Evolutionary conservation across 257 asterid genomes (phyloP).

Genomic region (Petunia axillaris): DNA sequence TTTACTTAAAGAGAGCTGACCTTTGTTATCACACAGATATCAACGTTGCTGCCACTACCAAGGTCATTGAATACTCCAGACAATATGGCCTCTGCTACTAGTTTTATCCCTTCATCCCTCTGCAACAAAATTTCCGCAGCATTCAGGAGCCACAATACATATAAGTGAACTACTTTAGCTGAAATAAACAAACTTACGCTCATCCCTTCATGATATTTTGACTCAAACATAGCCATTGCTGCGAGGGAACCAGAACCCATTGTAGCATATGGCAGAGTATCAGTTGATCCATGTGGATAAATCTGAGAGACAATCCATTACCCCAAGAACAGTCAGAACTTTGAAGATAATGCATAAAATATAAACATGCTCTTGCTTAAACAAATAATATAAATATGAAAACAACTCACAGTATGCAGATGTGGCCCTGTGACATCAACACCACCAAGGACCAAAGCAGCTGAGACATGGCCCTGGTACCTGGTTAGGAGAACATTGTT

Average conservation of each 20-base stretch:
- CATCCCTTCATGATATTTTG: slow-evolving; percentile 81
- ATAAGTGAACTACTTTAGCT: neutral
- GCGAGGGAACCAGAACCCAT: slow-evolving; percentile 99
- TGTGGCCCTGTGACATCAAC: slow-evolving; percentile 94
- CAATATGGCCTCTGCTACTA: slow-evolving; percentile 90
- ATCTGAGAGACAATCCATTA: slow-evolving; percentile 50
- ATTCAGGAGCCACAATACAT: slow-evolving; percentile 18
- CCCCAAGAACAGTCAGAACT: slow-evolving; percentile 1
- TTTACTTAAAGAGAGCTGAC: slow-evolving; percentile 40
- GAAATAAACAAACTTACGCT: slow-evolving; percentile 55
- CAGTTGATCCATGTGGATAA: slow-evolving; percentile 98
- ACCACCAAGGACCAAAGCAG: slow-evolving; percentile 97
- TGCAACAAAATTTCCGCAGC: slow-evolving; percentile 37
- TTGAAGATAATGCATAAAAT: neutral
- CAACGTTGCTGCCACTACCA: slow-evolving; percentile 99
- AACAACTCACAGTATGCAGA: slow-evolving; percentile 80
- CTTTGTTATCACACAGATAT: slow-evolving; percentile 86
- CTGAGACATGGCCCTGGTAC: slow-evolving; percentile 87
- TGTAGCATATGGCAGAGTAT: slow-evolving; percentile 93
- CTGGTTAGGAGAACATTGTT: slow-evolving; percentile 44
- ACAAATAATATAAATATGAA: neutral
- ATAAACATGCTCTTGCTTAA: neutral
- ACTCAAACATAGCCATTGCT: slow-evolving; percentile 93
- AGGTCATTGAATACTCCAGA: slow-evolving; percentile 92
- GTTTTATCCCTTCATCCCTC: slow-evolving; percentile 84